Percentiles rank a stretch among this genome's conserved stretches.
Conservation (phyloP, 1,139 yeast species). For the Saccharomyces hybrid region DNA sequence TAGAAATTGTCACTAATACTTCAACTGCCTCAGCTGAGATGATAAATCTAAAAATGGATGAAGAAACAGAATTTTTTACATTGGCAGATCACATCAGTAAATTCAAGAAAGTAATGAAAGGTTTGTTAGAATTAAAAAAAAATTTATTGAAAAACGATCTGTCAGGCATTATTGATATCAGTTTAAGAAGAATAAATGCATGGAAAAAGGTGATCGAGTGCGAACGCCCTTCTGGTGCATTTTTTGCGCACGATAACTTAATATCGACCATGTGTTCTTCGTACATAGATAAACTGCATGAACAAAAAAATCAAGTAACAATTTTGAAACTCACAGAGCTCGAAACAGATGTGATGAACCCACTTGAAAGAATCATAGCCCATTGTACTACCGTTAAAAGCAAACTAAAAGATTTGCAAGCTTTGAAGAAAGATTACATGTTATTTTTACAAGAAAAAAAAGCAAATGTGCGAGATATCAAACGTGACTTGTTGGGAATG, state of each 20-base stretch:
- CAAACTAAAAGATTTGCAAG: conserved; percentile 28
- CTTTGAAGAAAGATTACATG: conserved; percentile 30
- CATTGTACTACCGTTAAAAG: conserved; percentile 20
- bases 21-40: neutral
- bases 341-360: conserved; percentile 23
- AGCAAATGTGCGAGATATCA: conserved; percentile 19
- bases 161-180: conserved; percentile 10
- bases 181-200: conserved; percentile 10
- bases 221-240: conserved; percentile 8
- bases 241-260: conserved; percentile 3
- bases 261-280: conserved; percentile 13
- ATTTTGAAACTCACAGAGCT: conserved; percentile 22
- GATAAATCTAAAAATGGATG: neutral
- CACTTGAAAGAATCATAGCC: conserved; percentile 21
- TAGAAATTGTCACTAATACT: neutral
- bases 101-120: conserved; percentile 16
- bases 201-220: conserved; percentile 21
- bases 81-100: conserved; percentile 17
- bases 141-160: conserved; percentile 8
- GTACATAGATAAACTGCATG: conserved; percentile 18
- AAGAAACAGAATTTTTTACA: conserved; percentile 4
- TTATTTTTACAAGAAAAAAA: conserved; percentile 22
- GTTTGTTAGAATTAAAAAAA: conserved; percentile 10
- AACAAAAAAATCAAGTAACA: conserved; percentile 24
- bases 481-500: conserved; percentile 25